phyloP scores from a whole-genome alignment of 176 grass and related monocot species.

The Rhynchospora tenuis region DNA sequence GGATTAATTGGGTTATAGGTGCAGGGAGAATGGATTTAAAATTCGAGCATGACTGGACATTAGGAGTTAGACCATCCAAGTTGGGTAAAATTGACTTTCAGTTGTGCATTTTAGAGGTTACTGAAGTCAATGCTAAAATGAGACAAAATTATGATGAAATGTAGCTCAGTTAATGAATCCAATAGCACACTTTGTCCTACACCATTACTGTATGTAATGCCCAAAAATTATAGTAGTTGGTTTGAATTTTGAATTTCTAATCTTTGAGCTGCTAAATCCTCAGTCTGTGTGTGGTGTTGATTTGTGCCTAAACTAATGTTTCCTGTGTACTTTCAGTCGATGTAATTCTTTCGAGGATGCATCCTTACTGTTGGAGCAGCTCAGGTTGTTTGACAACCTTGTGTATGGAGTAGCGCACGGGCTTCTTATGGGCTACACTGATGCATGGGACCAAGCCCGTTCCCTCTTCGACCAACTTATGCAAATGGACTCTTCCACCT shows the following conservation, averaged over 20 bases:
- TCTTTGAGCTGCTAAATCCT: not conserved
- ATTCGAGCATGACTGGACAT: too few relatives aligned
- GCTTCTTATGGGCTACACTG: constrained; percentile 75
- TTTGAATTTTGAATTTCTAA: not conserved
- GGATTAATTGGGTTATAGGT: too few relatives aligned
- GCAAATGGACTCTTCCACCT: constrained; percentile 80
- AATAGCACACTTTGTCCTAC: not conserved
- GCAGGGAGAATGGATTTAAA: too few relatives aligned
- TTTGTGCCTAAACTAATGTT: not conserved
- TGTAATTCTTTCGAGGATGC: constrained; percentile 96
- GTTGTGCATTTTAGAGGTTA: not conserved
- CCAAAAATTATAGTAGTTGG: not conserved
- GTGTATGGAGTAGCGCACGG: constrained; percentile 90
- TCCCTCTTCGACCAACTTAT: constrained; percentile 78
- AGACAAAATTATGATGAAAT: not conserved
- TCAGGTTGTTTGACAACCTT: constrained; percentile 89
- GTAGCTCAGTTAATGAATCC: not conserved
- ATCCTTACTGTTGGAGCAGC: constrained; percentile 89
- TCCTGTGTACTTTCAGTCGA: constrained; percentile 51
- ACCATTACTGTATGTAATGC: not conserved
- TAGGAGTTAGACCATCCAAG: not conserved
- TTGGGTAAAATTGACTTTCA: not conserved
- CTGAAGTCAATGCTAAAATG: not conserved
- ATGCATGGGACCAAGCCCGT: constrained; percentile 62
- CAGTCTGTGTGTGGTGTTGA: not conserved